phyloP scores from a whole-genome alignment of 73 alveolate genomes.

The Paramecium sexaurelia region DNA sequence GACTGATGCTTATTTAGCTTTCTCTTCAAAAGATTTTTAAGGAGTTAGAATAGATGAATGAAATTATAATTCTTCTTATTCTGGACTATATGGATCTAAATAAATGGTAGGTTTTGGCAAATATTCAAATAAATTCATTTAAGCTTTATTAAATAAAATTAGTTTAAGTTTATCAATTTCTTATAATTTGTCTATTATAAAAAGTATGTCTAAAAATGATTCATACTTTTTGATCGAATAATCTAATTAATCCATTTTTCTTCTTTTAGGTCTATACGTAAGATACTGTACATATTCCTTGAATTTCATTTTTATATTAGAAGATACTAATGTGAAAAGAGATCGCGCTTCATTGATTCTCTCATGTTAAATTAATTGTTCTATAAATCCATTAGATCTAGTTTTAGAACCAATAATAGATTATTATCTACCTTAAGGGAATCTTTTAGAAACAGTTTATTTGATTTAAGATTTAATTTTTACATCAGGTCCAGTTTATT shows the following conservation, averaged over 20 bases:
- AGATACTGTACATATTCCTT: neutral
- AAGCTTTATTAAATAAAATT: slow-evolving; percentile 9
- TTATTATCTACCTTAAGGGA: neutral
- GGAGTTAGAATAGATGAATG: neutral
- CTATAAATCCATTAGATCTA: neutral
- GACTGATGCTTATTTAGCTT: neutral
- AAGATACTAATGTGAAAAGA: neutral
- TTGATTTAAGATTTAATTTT: neutral
- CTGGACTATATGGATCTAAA: neutral
- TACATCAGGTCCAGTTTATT: neutral
- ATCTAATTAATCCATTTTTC: neutral
- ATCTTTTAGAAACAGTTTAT: neutral
- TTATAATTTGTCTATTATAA: slow-evolving; percentile 53
- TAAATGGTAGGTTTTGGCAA: slow-evolving; percentile 53
- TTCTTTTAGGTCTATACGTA: neutral
- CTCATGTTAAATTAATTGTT: neutral
- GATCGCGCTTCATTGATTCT: neutral
- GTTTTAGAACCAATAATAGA: neutral
- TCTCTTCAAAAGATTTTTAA: neutral
- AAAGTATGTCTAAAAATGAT: slow-evolving; percentile 14
- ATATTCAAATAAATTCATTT: slow-evolving; percentile 46
- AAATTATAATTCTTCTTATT: neutral
- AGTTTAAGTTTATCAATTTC: slow-evolving; percentile 67
- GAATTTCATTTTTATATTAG: neutral
- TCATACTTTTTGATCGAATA: slow-evolving; percentile 31